A percentile compares a stretch with the other conserved stretches of the same genome.
These are phyloP conservation scores for Haplosporangium gracile DNA, from an alignment of 192 early-diverging fungal species.

Conservation along the genomic window DNA sequence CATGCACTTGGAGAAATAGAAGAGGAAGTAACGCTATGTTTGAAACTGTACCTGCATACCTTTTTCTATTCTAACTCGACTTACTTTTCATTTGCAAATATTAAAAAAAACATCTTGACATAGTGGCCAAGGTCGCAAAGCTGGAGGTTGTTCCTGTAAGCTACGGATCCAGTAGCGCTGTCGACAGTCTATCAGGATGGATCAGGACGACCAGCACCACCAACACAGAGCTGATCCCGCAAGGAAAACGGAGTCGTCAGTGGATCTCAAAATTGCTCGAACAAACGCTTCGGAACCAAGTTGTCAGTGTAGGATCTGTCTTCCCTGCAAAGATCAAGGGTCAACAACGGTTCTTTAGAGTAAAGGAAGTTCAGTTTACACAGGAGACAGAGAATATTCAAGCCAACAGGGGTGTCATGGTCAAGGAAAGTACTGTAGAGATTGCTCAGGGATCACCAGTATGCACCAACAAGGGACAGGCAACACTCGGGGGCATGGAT, in stretches of 20 bases:
- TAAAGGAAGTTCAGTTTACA: constrained; percentile 7
- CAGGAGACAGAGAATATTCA: neutral
- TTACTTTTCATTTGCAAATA: too few relatives aligned
- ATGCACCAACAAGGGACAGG: neutral
- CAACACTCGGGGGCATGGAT: constrained; percentile 12
- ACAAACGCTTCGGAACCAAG: constrained; percentile 13
- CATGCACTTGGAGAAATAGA: too few relatives aligned
- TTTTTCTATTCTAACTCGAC: too few relatives aligned
- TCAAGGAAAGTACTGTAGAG: constrained; percentile 14
- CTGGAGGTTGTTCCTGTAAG: neutral
- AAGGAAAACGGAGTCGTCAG: neutral
- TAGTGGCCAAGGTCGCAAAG: constrained; percentile 1
- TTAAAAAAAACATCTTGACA: neutral
- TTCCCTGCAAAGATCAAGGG: constrained; percentile 25
- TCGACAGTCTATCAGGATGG: neutral
- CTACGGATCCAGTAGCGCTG: neutral
- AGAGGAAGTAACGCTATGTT: too few relatives aligned
- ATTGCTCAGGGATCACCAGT: neutral
- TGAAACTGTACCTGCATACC: too few relatives aligned
- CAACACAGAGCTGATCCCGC: neutral
- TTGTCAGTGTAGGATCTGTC: constrained; percentile 9
- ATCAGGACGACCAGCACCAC: neutral
- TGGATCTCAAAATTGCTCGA: constrained; percentile 2
- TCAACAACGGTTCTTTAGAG: constrained; percentile 15
- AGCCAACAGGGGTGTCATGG: constrained; percentile 9